A percentile compares a stretch with the other conserved stretches of the same genome.
phyloP scores from a whole-genome alignment of 257 asterid genomes.

The Verbena officinalis region DNA sequence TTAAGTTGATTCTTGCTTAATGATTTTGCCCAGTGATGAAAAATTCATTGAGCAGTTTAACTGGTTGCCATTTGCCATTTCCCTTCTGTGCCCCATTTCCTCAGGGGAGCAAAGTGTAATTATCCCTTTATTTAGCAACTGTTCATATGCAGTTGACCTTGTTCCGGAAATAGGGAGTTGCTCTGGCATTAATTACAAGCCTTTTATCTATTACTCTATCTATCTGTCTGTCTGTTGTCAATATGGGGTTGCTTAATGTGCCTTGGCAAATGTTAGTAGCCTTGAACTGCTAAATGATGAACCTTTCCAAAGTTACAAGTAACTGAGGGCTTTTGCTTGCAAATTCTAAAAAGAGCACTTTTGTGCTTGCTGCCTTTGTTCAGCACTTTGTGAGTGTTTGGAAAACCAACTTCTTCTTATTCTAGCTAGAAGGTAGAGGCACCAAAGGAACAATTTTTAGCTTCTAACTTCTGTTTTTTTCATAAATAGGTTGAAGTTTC shows the following conservation, averaged over 20 bases:
- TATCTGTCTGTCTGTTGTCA: too few relatives aligned
- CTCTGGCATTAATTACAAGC: constrained; percentile 4
- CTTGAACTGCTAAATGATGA: constrained; percentile 21
- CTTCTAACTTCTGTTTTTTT: too few relatives aligned
- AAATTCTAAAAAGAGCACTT: too few relatives aligned
- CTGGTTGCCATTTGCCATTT: constrained; percentile 25
- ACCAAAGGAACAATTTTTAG: too few relatives aligned
- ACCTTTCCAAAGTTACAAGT: not conserved
- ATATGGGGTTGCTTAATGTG: constrained; percentile 6
- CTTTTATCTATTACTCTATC: constrained; percentile 13
- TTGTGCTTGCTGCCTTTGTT: too few relatives aligned
- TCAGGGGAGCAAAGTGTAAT: constrained; percentile 8
- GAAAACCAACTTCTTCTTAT: too few relatives aligned
- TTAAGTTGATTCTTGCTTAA: not conserved
- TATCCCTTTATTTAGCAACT: constrained; percentile 13
- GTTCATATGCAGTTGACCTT: not conserved
- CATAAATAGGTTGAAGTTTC: too few relatives aligned
- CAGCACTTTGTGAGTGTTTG: too few relatives aligned
- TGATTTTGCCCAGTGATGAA: constrained; percentile 24
- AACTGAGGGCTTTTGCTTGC: constrained; percentile 26
- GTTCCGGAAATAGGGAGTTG: constrained; percentile 6
- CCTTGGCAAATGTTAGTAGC: constrained; percentile 28
- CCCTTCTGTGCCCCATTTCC: not conserved
- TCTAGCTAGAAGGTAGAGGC: too few relatives aligned
- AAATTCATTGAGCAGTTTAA: constrained; percentile 25